Conservation (phyloP, 495 filamentous ascomycete species). For the Podospora pseudoanserina region DNA sequence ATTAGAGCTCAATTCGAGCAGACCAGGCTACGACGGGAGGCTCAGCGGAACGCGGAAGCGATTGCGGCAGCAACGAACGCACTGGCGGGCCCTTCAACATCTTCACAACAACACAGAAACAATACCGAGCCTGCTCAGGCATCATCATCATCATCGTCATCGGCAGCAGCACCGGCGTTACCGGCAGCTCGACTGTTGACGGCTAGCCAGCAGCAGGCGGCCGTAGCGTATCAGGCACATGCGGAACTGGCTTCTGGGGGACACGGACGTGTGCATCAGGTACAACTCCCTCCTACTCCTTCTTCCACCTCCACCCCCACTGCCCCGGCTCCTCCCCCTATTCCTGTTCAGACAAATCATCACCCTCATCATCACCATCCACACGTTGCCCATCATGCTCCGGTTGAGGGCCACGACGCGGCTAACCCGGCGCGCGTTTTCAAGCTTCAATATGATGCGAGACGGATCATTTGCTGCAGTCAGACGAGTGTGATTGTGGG, state of each 20-base stretch:
- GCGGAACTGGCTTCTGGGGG: constrained; percentile 19
- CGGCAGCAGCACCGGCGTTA: neutral
- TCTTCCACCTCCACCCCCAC: constrained; percentile 8
- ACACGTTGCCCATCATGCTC: constrained; percentile 18
- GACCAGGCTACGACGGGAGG: constrained; percentile 27
- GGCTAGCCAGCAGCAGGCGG: constrained; percentile 18
- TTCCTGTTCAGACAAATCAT: neutral
- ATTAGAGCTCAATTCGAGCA: constrained; percentile 46
- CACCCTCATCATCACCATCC: constrained; percentile 15
- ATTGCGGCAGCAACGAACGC: neutral
- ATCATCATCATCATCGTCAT: neutral
- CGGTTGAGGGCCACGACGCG: constrained; percentile 34
- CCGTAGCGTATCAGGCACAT: constrained; percentile 25
- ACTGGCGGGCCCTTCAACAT: neutral
- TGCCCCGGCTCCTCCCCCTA: constrained; percentile 7
- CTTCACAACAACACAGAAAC: neutral
- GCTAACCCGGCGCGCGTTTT: constrained; percentile 72
- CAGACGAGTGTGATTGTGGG: constrained; percentile 89
- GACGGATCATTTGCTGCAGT: constrained; percentile 90
- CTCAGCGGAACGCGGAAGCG: constrained; percentile 22
- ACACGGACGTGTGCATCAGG: constrained; percentile 26
- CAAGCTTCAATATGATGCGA: constrained; percentile 93
- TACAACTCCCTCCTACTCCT: constrained; percentile 22
- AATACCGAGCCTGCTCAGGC: neutral
- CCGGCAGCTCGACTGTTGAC: neutral